Conservation (phyloP, 345 rosid genomes). For the Lepidium africanum region DNA sequence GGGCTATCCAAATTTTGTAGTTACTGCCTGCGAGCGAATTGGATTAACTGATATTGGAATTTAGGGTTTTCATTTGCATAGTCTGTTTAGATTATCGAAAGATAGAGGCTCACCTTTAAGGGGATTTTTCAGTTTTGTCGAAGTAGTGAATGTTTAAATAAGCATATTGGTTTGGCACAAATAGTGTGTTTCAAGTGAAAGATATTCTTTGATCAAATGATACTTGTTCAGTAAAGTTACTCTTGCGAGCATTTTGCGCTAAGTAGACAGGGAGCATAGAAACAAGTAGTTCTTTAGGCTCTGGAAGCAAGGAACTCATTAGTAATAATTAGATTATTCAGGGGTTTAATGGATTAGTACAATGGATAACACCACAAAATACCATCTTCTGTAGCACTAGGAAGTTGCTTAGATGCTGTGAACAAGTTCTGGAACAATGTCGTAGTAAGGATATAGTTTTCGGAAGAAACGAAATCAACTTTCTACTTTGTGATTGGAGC, state of each 20-base stretch:
- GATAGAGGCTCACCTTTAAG: not conserved
- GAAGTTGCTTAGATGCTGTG: not conserved
- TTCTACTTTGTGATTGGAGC: not conserved
- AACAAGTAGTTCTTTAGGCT: not conserved
- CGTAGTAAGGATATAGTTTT: not conserved
- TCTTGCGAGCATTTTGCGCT: not conserved
- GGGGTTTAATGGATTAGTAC: not conserved
- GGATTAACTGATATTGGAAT: not conserved
- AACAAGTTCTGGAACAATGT: not conserved
- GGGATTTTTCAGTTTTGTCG: not conserved
- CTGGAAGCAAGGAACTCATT: not conserved
- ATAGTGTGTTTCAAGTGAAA: not conserved
- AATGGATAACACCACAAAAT: not conserved
- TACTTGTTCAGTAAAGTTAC: not conserved
- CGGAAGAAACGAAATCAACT: not conserved
- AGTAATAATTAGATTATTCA: no score
- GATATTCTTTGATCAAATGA: not conserved
- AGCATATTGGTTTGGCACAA: not conserved
- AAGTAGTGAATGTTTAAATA: not conserved
- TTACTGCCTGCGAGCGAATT: not conserved
- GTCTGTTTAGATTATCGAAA: not conserved
- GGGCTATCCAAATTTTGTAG: not conserved
- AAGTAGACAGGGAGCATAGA: not conserved
- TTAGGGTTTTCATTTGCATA: not conserved
- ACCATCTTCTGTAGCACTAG: not conserved